Percentiles rank a stretch among this genome's conserved stretches.
Evolutionary conservation across 1,284 basidiomycete genomes (phyloP).

Genomic region (Tilletiaria anomala): DNA sequence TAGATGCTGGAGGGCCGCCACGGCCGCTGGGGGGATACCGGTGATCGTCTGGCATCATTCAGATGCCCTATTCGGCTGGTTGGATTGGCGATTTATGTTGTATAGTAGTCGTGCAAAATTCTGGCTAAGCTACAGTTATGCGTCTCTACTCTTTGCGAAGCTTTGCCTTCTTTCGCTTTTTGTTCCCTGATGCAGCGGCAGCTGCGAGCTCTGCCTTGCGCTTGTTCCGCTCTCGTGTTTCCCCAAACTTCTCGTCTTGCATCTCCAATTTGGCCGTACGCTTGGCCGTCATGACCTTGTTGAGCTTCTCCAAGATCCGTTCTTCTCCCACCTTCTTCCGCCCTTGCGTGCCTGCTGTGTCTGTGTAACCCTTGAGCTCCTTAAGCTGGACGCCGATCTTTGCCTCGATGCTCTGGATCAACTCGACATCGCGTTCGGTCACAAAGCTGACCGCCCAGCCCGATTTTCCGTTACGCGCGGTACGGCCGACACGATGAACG

Average conservation of each 20-base stretch:
- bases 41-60: too few species aligned
- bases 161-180: too few species aligned
- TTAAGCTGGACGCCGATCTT: conserved; percentile 53
- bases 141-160: too few species aligned
- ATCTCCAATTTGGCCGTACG: neutral
- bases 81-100: too few species aligned
- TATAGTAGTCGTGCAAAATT: too few species aligned
- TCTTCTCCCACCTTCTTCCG: neutral
- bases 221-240: neutral
- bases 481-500: conserved; percentile 56
- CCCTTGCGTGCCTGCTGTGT: neutral
- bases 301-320: neutral
- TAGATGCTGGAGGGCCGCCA: too few species aligned
- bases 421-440: conserved; percentile 78
- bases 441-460: conserved; percentile 83
- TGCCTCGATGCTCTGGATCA: conserved; percentile 67
- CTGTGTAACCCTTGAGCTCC: conserved; percentile 16
- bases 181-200: too few species aligned
- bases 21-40: too few species aligned
- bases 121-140: too few species aligned
- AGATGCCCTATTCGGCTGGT: too few species aligned
- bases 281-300: neutral
- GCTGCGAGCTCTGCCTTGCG: neutral
- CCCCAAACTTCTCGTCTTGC: neutral
- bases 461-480: conserved; percentile 77